These are phyloP conservation scores for Penicillium corylophilum DNA, from an alignment of 2,329 filamentous ascomycete species.

Conservation along the genomic window DNA sequence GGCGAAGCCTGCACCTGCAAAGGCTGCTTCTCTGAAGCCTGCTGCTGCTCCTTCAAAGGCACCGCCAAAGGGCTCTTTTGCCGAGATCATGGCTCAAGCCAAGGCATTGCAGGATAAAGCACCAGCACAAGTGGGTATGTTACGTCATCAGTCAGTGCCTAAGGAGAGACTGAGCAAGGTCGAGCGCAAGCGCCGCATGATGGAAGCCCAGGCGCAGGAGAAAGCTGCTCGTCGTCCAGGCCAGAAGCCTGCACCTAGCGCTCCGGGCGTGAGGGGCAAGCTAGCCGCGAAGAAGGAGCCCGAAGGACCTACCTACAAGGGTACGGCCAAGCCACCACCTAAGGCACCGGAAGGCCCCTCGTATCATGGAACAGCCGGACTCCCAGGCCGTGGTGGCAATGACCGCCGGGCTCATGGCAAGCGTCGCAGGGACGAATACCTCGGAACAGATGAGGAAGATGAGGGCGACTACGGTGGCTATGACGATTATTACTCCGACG, in stretches of 20 bases:
- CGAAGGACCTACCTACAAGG: slow-evolving; percentile 38
- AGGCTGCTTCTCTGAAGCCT: slow-evolving; percentile 3
- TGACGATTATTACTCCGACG: slow-evolving; percentile 46
- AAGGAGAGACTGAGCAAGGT: slow-evolving; percentile 58
- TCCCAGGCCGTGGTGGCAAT: slow-evolving; percentile 27
- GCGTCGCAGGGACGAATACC: slow-evolving; percentile 42
- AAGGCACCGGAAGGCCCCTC: slow-evolving; percentile 23
- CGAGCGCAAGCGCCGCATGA: slow-evolving; percentile 50
- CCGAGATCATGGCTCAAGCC: slow-evolving; percentile 59
- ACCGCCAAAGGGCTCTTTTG: slow-evolving; percentile 59
- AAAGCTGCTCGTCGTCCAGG: slow-evolving; percentile 34
- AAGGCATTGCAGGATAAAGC: slow-evolving; percentile 53
- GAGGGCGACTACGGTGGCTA: slow-evolving; percentile 41
- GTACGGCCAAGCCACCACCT: slow-evolving; percentile 35
- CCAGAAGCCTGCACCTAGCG: slow-evolving; percentile 27
- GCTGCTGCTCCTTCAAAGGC: slow-evolving; percentile 36
- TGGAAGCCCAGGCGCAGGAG: slow-evolving; percentile 43
- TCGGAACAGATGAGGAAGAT: slow-evolving; percentile 50
- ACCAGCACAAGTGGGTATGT: slow-evolving; percentile 48
- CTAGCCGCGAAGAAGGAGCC: slow-evolving; percentile 31
- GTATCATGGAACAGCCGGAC: slow-evolving; percentile 46
- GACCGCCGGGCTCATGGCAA: slow-evolving; percentile 32
- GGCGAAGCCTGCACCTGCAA: slow-evolving; percentile 18
- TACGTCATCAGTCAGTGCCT: slow-evolving; percentile 56
- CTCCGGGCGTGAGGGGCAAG: slow-evolving; percentile 20